phyloP scores from a whole-genome alignment of 2,329 filamentous ascomycete genomes.

The Elsinoe ampelina region DNA sequence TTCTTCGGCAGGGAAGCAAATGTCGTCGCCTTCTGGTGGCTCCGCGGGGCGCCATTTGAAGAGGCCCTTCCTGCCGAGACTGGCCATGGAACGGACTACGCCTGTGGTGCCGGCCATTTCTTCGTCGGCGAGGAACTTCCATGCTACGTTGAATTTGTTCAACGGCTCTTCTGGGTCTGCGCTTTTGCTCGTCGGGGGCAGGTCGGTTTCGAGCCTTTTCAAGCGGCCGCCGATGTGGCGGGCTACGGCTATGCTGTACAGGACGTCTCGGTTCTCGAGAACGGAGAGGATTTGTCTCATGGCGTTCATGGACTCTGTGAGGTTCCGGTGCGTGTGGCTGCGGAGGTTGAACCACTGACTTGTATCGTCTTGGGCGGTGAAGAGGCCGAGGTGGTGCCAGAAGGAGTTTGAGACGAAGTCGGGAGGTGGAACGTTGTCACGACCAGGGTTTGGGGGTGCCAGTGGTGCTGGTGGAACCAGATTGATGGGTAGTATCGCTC shows the following conservation, averaged over 20 bases:
- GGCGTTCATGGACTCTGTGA: conserved; percentile 56
- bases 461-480: conserved; percentile 39
- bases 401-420: conserved; percentile 57
- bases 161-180: conserved; percentile 31
- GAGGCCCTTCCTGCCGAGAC: conserved; percentile 35
- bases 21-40: background rate
- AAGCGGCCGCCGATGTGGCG: conserved; percentile 60
- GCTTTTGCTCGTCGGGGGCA: conserved; percentile 19
- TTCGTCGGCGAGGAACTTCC: conserved; percentile 40
- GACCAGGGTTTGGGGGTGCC: conserved; percentile 20
- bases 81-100: conserved; percentile 40
- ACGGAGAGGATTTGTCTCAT: conserved; percentile 66
- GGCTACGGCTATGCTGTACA: conserved; percentile 79
- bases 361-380: conserved; percentile 52
- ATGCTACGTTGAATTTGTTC: conserved; percentile 40
- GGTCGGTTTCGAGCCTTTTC: conserved; percentile 31
- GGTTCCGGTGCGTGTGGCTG: conserved; percentile 28
- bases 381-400: conserved; percentile 70
- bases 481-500: conserved; percentile 58
- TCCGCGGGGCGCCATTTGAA: background rate
- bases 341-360: background rate
- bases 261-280: conserved; percentile 77
- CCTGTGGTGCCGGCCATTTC: conserved; percentile 38
- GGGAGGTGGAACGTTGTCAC: conserved; percentile 11
- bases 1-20: no score